phyloP scores from a whole-genome alignment of 257 asterid genomes.

The Gardenia jasminoides region DNA sequence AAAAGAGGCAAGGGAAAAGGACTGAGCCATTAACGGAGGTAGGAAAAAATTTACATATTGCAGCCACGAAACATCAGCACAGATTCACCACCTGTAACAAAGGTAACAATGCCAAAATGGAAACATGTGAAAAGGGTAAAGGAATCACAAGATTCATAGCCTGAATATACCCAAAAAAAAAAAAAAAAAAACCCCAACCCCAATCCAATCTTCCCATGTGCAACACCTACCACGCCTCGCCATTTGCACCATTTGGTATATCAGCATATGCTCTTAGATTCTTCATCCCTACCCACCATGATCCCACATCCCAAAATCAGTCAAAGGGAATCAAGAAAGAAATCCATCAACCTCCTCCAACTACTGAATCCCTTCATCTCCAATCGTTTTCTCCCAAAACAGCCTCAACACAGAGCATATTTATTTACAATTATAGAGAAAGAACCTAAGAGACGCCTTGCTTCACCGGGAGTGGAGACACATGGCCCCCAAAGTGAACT shows the following conservation, averaged over 20 bases:
- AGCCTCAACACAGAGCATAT: neutral
- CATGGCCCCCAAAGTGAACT: neutral
- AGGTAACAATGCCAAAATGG: neutral
- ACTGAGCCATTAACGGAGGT: neutral
- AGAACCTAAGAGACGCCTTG: neutral
- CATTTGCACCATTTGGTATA: neutral
- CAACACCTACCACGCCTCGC: neutral
- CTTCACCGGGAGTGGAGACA: neutral
- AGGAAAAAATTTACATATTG: neutral
- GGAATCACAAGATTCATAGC: neutral
- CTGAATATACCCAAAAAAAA: too few relatives aligned
- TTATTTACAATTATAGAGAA: neutral
- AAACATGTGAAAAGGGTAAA: neutral
- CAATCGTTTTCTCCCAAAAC: neutral
- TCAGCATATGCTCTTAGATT: conserved; percentile 2
- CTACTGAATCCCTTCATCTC: neutral
- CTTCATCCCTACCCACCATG: neutral
- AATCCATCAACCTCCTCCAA: neutral
- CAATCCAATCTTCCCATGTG: conserved; percentile 1
- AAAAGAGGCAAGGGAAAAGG: too few relatives aligned
- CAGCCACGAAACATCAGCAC: neutral
- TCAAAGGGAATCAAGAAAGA: neutral
- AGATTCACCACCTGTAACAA: neutral
- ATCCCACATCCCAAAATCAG: neutral
- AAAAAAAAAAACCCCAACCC: too few relatives aligned